Conservation (phyloP, 306 rosid genomes). For the Lathyrus sativus region DNA sequence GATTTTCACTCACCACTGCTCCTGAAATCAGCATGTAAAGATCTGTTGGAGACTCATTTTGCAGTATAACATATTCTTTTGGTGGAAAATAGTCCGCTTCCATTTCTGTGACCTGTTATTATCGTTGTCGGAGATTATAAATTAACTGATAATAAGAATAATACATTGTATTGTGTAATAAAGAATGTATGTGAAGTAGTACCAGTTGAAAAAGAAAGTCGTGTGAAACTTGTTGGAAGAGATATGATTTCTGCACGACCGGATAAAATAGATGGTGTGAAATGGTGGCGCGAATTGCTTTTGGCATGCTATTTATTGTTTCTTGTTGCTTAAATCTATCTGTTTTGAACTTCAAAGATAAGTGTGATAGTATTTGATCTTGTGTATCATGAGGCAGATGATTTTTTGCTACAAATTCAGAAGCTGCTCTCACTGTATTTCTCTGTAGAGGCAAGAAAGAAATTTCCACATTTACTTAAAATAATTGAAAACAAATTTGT, state of each 20-base stretch:
- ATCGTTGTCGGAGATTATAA: neutral
- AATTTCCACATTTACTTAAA: no score
- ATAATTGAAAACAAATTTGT: no score
- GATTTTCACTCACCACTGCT: constrained; percentile 60
- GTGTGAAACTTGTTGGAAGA: constrained; percentile 71
- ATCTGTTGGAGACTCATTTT: constrained; percentile 77
- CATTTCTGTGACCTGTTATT: constrained; percentile 65
- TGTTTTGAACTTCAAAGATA: constrained; percentile 76
- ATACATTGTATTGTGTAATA: neutral
- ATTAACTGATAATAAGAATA: no score
- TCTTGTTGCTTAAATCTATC: constrained; percentile 83
- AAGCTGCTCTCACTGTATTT: constrained; percentile 69
- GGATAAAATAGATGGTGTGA: constrained; percentile 62
- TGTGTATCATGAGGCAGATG: constrained; percentile 63
- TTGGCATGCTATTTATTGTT: constrained; percentile 70
- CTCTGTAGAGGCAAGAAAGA: constrained; percentile 44
- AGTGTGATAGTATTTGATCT: constrained; percentile 77
- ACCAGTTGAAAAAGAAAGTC: constrained; percentile 84
- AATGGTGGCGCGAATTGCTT: constrained; percentile 84
- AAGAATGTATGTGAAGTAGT: constrained; percentile 37
- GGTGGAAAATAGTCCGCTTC: constrained; percentile 90
- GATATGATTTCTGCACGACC: constrained; percentile 48
- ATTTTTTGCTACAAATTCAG: constrained; percentile 74
- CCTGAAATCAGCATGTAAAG: constrained; percentile 81
- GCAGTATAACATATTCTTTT: constrained; percentile 72